These are phyloP conservation scores for Spiraea crenata DNA, from an alignment of 331 rosid genomes.

Conservation along the genomic window DNA sequence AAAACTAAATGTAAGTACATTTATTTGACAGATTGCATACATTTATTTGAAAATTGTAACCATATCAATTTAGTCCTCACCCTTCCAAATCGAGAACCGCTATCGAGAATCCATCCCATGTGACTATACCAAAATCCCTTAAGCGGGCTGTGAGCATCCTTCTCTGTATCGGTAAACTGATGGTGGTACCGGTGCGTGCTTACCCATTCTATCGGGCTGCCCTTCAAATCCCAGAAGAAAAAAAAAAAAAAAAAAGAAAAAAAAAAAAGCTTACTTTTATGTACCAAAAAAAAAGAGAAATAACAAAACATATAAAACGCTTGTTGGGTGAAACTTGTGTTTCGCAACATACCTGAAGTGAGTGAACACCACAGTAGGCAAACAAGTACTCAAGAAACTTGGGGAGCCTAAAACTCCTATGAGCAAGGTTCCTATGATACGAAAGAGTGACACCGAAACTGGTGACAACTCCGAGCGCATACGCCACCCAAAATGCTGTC, in stretches of 20 bases:
- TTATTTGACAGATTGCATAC: too few species aligned
- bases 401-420: constrained; percentile 10
- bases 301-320: background rate
- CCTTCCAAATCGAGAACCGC: constrained; percentile 39
- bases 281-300: background rate
- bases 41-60: too few species aligned
- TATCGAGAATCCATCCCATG: constrained; percentile 69
- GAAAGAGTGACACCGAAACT: constrained; percentile 8
- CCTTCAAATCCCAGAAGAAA: constrained; percentile 33
- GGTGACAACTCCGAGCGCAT: background rate
- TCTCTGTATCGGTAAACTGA: constrained; percentile 73
- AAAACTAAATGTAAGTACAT: background rate
- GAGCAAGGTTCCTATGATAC: constrained; percentile 15
- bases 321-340: background rate
- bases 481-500: constrained; percentile 1
- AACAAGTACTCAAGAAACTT: constrained; percentile 13
- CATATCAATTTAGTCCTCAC: constrained; percentile 20
- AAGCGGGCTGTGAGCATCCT: constrained; percentile 78
- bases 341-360: constrained; percentile 4
- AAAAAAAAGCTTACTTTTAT: background rate
- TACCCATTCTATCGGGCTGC: constrained; percentile 88
- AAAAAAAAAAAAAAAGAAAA: background rate
- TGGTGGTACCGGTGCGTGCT: constrained; percentile 92
- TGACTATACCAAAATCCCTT: constrained; percentile 91
- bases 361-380: constrained; percentile 5